Evolutionary conservation across 2,329 filamentous ascomycete genomes (phyloP).

Genomic region (Claviceps sp.): DNA sequence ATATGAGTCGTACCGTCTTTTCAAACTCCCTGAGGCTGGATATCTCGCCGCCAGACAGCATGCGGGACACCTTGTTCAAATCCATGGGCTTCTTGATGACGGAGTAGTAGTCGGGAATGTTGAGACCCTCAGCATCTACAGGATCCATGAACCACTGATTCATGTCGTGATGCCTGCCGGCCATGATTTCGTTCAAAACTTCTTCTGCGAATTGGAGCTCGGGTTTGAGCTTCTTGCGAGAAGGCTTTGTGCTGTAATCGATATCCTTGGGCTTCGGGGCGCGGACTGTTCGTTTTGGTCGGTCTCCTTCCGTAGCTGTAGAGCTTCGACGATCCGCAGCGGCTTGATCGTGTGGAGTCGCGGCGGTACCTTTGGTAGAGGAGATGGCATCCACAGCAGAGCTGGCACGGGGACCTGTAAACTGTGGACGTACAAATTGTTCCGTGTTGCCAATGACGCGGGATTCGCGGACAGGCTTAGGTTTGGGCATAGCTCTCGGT

Average conservation of each 20-base stretch:
- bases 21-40: constrained; percentile 75
- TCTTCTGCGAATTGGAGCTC: constrained; percentile 86
- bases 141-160: constrained; percentile 68
- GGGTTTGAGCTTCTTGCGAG: constrained; percentile 78
- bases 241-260: constrained; percentile 62
- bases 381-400: constrained; percentile 13
- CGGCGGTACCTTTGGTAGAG: constrained; percentile 9
- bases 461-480: constrained; percentile 24
- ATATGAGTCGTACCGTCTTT: constrained; percentile 66
- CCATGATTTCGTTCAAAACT: constrained; percentile 63
- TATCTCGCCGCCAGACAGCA: constrained; percentile 69
- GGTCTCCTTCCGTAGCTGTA: constrained; percentile 57
- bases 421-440: constrained; percentile 15
- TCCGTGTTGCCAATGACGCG: constrained; percentile 16
- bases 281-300: constrained; percentile 88
- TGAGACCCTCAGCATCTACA: constrained; percentile 85
- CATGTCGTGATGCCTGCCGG: constrained; percentile 52
- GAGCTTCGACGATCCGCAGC: constrained; percentile 50
- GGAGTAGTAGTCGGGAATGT: constrained; percentile 86
- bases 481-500: constrained; percentile 34
- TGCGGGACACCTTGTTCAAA: constrained; percentile 64
- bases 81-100: constrained; percentile 98
- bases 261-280: constrained; percentile 82
- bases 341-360: constrained; percentile 10
- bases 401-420: constrained; percentile 17